Base-by-base conservation (phyloP, 2,329 filamentous ascomycete species). In the Paecilomyces dactylethromorphus region DNA sequence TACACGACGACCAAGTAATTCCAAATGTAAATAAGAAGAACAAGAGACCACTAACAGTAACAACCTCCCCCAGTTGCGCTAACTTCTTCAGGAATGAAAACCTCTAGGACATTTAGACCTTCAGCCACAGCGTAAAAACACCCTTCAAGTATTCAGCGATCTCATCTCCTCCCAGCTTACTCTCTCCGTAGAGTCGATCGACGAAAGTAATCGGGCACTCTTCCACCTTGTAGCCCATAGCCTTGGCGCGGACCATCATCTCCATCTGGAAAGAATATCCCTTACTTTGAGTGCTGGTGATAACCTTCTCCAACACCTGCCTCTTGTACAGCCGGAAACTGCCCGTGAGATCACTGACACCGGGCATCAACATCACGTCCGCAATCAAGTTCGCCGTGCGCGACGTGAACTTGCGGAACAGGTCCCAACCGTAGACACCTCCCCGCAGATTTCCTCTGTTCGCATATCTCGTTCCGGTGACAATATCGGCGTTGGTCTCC, bases 261-360 rank as follows among this genome's bases (percentile, higher is more conserved):
- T 97, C 93, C 94, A 99, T 99, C 85, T 99, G 94, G 82, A 99
- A 99, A 49, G 90, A 93, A 76, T 97, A 99, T 2, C 94, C 94
- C 80, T 97, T 96, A 74, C 91, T 94, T 82, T 97, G 89, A 8
- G 92, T 97, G 76, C 84, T 91, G 70, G 83, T 81, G 68, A 99
- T 97, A 59, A 96, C 91, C 81, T 91, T 92, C 75, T 96, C 85
- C 70, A 99, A 77, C 62, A 96, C 91, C 60, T 82, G 80, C 79
- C 89, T 92, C 87, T 96, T 97, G 78, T 99, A 99, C 74, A 99
- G 76, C 63, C 94, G 82, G 79, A 97, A 99, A 74, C 89, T 93
- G 54, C 94, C 94, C 33, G 94, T 99, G 73, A 99, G 78, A 76
- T 99, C 94, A 73, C 91, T 96, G 55, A 99, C 93, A 50, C 94